Evolutionary conservation across 805 yeast species (phyloP).

Genomic region (Soucietia sequanensis): DNA sequence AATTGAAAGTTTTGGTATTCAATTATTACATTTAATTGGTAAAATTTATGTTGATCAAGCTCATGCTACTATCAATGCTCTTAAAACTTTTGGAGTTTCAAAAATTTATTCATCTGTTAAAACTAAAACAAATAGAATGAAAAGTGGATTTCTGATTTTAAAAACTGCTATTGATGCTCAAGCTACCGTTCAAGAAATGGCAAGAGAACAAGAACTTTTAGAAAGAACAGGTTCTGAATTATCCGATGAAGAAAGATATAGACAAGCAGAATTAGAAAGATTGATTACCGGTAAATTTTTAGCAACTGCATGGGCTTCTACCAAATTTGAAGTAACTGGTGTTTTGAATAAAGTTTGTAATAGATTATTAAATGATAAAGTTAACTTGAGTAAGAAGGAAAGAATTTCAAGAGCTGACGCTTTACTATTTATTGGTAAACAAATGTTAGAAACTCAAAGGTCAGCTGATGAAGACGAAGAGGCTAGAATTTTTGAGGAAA

Average conservation of each 20-base stretch:
- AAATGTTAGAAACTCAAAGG: slow-evolving; percentile 65
- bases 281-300: slow-evolving; percentile 83
- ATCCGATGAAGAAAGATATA: slow-evolving; percentile 33
- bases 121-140: slow-evolving; percentile 79
- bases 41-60: slow-evolving; percentile 75
- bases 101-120: slow-evolving; percentile 78
- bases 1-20: slow-evolving; percentile 93
- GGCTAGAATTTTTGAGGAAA: slow-evolving; percentile 84
- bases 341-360: slow-evolving; percentile 76
- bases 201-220: slow-evolving; percentile 60
- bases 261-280: slow-evolving; percentile 72
- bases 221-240: slow-evolving; percentile 30
- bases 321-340: slow-evolving; percentile 83
- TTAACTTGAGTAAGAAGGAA: slow-evolving; percentile 55
- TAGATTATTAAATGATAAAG: slow-evolving; percentile 51
- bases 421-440: slow-evolving; percentile 65
- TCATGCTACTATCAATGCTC: slow-evolving; percentile 66
- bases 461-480: slow-evolving; percentile 91
- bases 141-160: slow-evolving; percentile 78
- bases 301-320: slow-evolving; percentile 94
- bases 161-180: slow-evolving; percentile 90
- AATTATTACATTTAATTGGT: slow-evolving; percentile 81
- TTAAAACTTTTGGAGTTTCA: slow-evolving; percentile 82
- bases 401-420: slow-evolving; percentile 80
- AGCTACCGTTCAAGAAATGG: slow-evolving; percentile 63